Evolutionary conservation across 2,329 filamentous ascomycete genomes (phyloP), one percentile per base, ranked within the genome.

Genomic region (Phoma herbarum): DNA sequence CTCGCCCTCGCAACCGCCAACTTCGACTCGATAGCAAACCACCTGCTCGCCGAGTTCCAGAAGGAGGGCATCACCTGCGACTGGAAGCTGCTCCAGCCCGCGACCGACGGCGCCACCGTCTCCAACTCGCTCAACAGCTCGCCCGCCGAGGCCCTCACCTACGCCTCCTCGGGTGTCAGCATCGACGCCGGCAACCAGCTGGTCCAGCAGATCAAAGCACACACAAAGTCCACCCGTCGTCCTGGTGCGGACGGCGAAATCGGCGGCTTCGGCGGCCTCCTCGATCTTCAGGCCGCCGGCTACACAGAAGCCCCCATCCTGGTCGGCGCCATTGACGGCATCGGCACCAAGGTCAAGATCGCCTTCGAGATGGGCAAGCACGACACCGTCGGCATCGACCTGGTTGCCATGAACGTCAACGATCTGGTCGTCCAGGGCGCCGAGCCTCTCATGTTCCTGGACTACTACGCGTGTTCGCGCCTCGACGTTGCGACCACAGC

Each of bases 371-470:
- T 96, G 81, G 85, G 88, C 69, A 92, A 96, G 80, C 95, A 97
- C 79, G 89, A 94, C 77, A 97, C 93, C 3, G 94, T 99, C 11
- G 95, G 95, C 60, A 93, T 99, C 69, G 95, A 99, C 75, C 86
- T 99, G 33, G 95, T 99, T 4, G 95, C 95, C 66, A 98, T 98
- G 94, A 98, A 97, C 77, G 95, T 98, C 75, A 99, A 99, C 78
- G 95, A 99, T 73, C 85, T 99, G 0, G 89, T 99, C 50, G 95
- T 98, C 9, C 93, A 98, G 81, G 95, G 95, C 53, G 95, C 95
- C 12, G 92, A 95, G 68, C 93, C 95, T 2, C 84, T 98, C 64
- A 95, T 95, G 84, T 98, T 99, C 85, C 88, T 98, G 62, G 95
- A 99, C 82, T 98, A 96, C 85, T 97, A 96, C 79, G 94, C 93